phyloP scores from a whole-genome alignment of 1,284 basidiomycete species.

The Blastosporella zonata region DNA sequence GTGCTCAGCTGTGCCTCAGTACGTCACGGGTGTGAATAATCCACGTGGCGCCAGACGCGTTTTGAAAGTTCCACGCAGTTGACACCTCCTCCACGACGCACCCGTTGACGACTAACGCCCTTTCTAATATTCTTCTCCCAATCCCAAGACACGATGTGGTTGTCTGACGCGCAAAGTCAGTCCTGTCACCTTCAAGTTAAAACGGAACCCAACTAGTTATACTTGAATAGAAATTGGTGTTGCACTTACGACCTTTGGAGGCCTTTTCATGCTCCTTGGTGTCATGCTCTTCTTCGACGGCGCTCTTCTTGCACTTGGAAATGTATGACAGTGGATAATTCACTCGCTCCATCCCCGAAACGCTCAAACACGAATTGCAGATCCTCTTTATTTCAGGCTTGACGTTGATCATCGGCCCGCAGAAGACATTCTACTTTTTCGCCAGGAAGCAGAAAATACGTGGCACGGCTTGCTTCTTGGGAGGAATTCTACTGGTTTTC shows the following conservation, averaged over 20 bases:
- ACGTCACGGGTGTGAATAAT: not conserved
- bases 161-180: conserved; percentile 45
- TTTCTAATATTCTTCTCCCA: not conserved
- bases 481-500: conserved; percentile 86
- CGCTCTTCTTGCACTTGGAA: conserved; percentile 94
- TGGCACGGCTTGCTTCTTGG: conserved; percentile 90
- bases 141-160: conserved; percentile 34
- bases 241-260: conserved; percentile 95
- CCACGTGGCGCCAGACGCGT: conserved; percentile 19
- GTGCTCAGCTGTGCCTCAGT: too few relatives aligned
- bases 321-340: conserved; percentile 51
- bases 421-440: conserved; percentile 98
- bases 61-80: conserved; percentile 11
- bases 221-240: conserved; percentile 82
- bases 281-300: conserved; percentile 97
- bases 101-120: conserved; percentile 1
- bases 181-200: not conserved
- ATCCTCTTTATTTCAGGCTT: conserved; percentile 90
- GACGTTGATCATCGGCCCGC: conserved; percentile 92
- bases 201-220: conserved; percentile 1
- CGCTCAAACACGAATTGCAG: conserved; percentile 37
- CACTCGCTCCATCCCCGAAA: not conserved
- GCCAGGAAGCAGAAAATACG: conserved; percentile 94
- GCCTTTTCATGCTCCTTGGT: conserved; percentile 94
- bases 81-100: conserved; percentile 11